These are phyloP conservation scores for Penicillium sp. DNA, from an alignment of 2,329 filamentous ascomycete genomes.

Conservation along the genomic window DNA sequence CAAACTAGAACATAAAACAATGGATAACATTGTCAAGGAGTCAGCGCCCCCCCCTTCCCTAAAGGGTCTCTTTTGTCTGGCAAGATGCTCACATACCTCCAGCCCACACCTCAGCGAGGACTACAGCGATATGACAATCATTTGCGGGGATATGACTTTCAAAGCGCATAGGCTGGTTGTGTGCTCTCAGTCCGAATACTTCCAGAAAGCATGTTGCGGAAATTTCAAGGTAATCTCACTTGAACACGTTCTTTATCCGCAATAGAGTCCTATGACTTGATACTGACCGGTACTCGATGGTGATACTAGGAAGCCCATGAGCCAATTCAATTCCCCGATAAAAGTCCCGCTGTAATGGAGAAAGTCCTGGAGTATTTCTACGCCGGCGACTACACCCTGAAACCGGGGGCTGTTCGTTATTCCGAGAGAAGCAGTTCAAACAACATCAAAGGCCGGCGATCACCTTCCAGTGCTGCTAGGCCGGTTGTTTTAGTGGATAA, in stretches of 20 bases:
- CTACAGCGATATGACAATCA: not conserved
- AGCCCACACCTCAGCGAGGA: not conserved
- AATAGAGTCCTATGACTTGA: not conserved
- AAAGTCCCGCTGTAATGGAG: not conserved
- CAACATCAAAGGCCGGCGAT: not conserved
- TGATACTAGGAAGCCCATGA: not conserved
- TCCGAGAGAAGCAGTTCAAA: not conserved
- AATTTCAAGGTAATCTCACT: not conserved
- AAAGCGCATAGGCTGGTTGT: not conserved
- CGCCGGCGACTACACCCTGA: not conserved
- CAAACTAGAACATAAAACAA: not conserved
- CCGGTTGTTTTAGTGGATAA: not conserved
- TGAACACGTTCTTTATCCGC: not conserved
- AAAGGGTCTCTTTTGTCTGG: too few relatives aligned
- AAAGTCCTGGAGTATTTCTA: slow-evolving; percentile 5
- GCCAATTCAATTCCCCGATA: not conserved
- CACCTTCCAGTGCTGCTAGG: not conserved
- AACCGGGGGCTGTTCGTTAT: not conserved
- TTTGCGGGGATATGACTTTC: not conserved
- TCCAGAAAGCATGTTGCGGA: not conserved
- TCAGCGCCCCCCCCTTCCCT: not conserved
- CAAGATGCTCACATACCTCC: not conserved
- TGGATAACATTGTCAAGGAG: not conserved
- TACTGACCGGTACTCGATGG: not conserved
- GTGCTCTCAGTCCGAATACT: not conserved